phyloP scores from a whole-genome alignment of 176 grass and related monocot genomes.

The Lolium perenne region DNA sequence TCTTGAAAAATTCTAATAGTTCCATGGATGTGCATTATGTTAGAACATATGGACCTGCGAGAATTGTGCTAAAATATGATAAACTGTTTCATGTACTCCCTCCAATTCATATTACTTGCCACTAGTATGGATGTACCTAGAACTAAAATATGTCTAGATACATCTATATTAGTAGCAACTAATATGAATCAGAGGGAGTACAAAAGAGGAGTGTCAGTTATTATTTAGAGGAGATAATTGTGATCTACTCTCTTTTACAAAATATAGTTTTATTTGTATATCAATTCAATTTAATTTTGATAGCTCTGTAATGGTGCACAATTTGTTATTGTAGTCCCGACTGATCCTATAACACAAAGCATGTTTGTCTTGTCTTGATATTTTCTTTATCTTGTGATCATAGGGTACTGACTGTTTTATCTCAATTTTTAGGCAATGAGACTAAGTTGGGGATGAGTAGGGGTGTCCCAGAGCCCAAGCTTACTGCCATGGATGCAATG shows the following conservation, averaged over 20 bases:
- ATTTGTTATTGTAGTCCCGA: constrained; percentile 1
- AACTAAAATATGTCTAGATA: too few relatives aligned
- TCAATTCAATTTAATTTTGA: background rate
- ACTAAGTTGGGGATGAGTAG: constrained; percentile 98
- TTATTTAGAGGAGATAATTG: background rate
- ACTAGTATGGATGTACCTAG: too few relatives aligned
- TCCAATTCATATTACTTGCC: too few relatives aligned
- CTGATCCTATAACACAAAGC: constrained; percentile 1
- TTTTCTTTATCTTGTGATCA: constrained; percentile 1
- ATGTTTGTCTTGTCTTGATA: constrained; percentile 27
- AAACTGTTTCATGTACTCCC: background rate
- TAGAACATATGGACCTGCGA: background rate
- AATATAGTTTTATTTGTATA: background rate
- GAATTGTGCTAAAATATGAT: background rate
- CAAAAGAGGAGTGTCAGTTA: too few relatives aligned
- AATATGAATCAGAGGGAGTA: too few relatives aligned
- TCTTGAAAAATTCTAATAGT: background rate
- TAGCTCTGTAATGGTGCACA: background rate
- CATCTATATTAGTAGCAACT: too few relatives aligned
- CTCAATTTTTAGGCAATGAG: constrained; percentile 77
- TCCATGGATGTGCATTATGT: background rate
- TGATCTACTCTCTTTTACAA: background rate
- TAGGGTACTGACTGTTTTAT: constrained; percentile 26
- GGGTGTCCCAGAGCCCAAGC: constrained; percentile 89
- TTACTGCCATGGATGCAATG: constrained; percentile 97